Evolutionary conservation across 2,329 filamentous ascomycete species (phyloP).

Genomic region (Graphilbum fragrans): DNA sequence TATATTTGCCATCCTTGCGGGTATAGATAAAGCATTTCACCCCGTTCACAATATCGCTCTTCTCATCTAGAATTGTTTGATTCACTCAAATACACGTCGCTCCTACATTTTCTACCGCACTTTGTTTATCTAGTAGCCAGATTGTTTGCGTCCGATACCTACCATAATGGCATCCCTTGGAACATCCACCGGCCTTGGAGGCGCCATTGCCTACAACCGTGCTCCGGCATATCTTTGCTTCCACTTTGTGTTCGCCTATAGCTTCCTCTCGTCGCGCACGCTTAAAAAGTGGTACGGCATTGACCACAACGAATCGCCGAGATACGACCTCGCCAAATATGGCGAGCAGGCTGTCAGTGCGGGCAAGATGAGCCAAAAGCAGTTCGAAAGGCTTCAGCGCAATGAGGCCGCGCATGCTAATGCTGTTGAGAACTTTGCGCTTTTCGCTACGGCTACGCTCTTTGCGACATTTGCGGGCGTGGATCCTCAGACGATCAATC

Average conservation of each 20-base stretch:
- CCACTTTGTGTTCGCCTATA: slow-evolving; percentile 31
- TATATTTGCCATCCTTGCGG: too few relatives aligned
- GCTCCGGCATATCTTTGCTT: slow-evolving; percentile 20
- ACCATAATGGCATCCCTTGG: too few relatives aligned
- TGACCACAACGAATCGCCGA: slow-evolving; percentile 33
- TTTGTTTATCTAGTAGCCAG: too few relatives aligned
- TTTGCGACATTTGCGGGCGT: slow-evolving; percentile 27
- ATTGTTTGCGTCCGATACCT: too few relatives aligned
- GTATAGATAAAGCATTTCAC: too few relatives aligned
- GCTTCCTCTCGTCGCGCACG: slow-evolving; percentile 26
- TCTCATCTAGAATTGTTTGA: too few relatives aligned
- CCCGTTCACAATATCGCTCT: too few relatives aligned
- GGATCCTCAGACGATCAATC: slow-evolving; percentile 21
- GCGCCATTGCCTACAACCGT: slow-evolving; percentile 9
- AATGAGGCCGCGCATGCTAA: slow-evolving; percentile 33
- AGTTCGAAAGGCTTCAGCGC: slow-evolving; percentile 28
- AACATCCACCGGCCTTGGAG: too few relatives aligned
- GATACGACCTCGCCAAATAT: slow-evolving; percentile 32
- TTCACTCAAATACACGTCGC: too few relatives aligned
- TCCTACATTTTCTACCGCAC: too few relatives aligned
- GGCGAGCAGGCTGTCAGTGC: slow-evolving; percentile 27
- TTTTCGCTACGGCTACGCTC: slow-evolving; percentile 24
- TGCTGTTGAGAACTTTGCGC: slow-evolving; percentile 26
- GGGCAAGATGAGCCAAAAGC: slow-evolving; percentile 27
- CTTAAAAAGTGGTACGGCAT: slow-evolving; percentile 27